A percentile compares a stretch with the other conserved stretches of the same genome.
Evolutionary conservation across 78 protist genomes (phyloP).

Genomic region (Andalucia godoyi): DNA sequence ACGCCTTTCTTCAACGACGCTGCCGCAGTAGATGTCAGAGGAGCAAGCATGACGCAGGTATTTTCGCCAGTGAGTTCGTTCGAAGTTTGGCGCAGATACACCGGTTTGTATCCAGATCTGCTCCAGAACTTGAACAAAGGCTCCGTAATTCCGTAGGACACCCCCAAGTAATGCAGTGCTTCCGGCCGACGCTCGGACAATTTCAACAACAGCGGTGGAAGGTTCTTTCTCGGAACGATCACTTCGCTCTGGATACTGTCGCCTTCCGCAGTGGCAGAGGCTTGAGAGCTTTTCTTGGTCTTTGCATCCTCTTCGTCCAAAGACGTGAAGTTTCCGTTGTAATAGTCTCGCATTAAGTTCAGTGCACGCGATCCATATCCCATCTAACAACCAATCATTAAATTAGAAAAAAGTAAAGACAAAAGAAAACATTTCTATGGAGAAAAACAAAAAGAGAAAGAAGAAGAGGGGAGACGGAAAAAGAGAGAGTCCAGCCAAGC

Average conservation of each 20-base stretch:
- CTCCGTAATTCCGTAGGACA: conserved; percentile 69
- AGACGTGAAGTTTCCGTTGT: conserved; percentile 49
- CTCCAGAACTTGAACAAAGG: conserved; percentile 83
- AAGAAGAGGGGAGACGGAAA: too few relatives aligned
- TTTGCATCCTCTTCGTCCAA: not conserved
- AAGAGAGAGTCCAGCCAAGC: too few relatives aligned
- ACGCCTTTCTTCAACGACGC: not conserved
- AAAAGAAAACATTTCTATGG: too few relatives aligned
- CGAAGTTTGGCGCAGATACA: conserved; percentile 54
- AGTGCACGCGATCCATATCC: conserved; percentile 92
- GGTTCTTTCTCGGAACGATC: not conserved
- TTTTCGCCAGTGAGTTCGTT: conserved; percentile 97
- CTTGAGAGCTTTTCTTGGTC: not conserved
- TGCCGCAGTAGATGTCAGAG: not conserved
- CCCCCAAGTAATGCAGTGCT: conserved; percentile 87
- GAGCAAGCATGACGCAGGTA: conserved; percentile 78
- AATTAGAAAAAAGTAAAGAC: not conserved
- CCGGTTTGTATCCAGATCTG: conserved; percentile 34
- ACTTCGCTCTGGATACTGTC: not conserved
- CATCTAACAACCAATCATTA: conserved; percentile 34
- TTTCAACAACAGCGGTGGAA: conserved; percentile 71
- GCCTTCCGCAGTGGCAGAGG: conserved; percentile 25
- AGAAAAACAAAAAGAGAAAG: too few relatives aligned
- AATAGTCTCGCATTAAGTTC: conserved; percentile 59
- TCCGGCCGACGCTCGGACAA: conserved; percentile 55